A percentile compares a stretch with the other conserved stretches of the same genome.
Conservation (phyloP, 2,329 filamentous ascomycete genomes). For the Aspergillus japonicus region DNA sequence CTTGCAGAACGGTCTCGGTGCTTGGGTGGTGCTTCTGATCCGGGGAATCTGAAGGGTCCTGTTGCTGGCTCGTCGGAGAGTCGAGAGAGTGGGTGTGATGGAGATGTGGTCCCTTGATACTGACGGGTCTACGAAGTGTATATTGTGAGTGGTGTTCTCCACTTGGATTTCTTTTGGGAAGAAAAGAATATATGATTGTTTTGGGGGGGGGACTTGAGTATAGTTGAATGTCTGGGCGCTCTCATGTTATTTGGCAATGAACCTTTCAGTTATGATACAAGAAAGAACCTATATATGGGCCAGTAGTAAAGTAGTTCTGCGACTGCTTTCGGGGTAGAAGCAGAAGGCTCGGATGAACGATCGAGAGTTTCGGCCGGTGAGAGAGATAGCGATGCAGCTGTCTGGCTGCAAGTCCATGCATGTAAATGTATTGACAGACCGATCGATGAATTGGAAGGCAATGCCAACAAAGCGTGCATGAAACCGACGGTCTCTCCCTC, state of each 20-base stretch:
- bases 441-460: neutral
- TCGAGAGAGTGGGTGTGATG: neutral
- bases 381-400: neutral
- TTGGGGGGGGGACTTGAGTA: too few species aligned
- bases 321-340: neutral
- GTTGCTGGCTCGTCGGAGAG: neutral
- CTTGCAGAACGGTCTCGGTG: slow-evolving; percentile 16
- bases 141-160: too few species aligned
- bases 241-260: too few species aligned
- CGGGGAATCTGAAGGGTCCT: neutral
- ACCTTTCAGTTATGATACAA: too few species aligned
- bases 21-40: neutral
- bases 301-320: too few species aligned
- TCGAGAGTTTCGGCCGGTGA: neutral
- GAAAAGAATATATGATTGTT: too few species aligned
- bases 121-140: too few species aligned
- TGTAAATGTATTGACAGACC: neutral
- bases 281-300: too few species aligned
- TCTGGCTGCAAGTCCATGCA: neutral
- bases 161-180: too few species aligned
- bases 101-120: neutral
- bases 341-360: too few species aligned
- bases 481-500: neutral
- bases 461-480: neutral
- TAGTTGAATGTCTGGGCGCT: too few species aligned